Percentiles rank a stretch among this genome's conserved stretches.
phyloP scores from a whole-genome alignment of 2,329 filamentous ascomycete species.

The Calonectria pauciramosa region DNA sequence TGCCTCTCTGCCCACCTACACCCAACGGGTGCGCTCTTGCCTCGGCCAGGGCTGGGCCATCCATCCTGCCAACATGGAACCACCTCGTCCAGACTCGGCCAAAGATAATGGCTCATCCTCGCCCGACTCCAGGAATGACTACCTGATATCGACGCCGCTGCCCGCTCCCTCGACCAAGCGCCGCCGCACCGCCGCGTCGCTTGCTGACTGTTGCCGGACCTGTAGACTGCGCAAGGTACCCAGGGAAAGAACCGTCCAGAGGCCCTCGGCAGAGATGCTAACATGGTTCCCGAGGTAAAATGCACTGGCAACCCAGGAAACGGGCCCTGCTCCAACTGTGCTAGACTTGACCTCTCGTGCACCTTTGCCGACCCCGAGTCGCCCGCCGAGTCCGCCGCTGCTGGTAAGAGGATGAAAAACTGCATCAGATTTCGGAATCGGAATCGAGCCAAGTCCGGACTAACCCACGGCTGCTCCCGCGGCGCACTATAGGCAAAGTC shows the following conservation, averaged over 20 bases:
- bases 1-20: background rate
- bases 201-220: constrained; percentile 53
- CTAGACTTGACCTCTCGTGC: constrained; percentile 53
- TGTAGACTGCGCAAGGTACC: constrained; percentile 55
- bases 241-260: background rate
- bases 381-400: constrained; percentile 39
- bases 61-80: constrained; percentile 14
- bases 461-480: constrained; percentile 2
- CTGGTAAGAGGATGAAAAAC: background rate
- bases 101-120: constrained; percentile 15
- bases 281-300: constrained; percentile 52
- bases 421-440: background rate
- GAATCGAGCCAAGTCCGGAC: background rate
- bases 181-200: constrained; percentile 46
- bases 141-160: constrained; percentile 28
- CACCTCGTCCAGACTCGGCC: background rate
- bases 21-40: background rate
- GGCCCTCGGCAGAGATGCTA: constrained; percentile 2
- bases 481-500: constrained; percentile 44
- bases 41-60: background rate
- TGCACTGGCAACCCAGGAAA: constrained; percentile 54
- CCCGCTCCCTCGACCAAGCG: constrained; percentile 47
- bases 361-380: constrained; percentile 48
- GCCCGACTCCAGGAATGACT: constrained; percentile 14
- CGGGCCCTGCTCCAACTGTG: constrained; percentile 55